Evolutionary conservation across 495 filamentous ascomycete genomes (phyloP), one percentile per base, ranked within the genome.

Genomic region (Penicillium daleae): DNA sequence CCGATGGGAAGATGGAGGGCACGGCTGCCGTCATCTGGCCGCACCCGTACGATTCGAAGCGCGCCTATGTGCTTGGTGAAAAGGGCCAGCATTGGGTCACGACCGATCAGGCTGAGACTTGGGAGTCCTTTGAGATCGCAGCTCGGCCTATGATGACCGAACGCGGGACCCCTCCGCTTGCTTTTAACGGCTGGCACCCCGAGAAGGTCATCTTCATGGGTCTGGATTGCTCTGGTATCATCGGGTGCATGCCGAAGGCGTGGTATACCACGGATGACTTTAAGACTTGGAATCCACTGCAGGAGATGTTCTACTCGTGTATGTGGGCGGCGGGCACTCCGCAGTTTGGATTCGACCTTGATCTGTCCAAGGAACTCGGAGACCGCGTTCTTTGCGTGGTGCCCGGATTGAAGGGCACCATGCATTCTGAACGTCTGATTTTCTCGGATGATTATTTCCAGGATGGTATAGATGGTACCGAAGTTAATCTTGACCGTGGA

Each of bases 231-330:
- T 64, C 59, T 51, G 56, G 60, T 0, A 63, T 76, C 12, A 66
- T 69, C 24, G 66, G 66, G n/a, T 81, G 80, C 46, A 61, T 72
- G 48, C 74, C 77, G 37, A 70, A 79, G 68, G 80, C 88, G 22
- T 88, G 83, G 72, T 97, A 97, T 69, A 98, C 95, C 2, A 87
- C 79, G 17, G 86, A 99, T 73, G 90, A 90, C 54, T 99, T 99
- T 77, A 74, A 88, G 44, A 84, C 81, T 8, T 70, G 85, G 32
- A 81, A 89, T 57, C 65, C 78, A 19, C 79, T 98, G 62, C 82
- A 86, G 29, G 79, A 83, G 31, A 80, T 84, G 48, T 89, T 89
- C 3, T 79, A 84, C 35, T 85, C 87, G 56, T 99, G 95, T 74
- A 83, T 87, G 61, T 99, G 92, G 88, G 95, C 94, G 12, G 89